A percentile compares a stretch with the other conserved stretches of the same genome.
phyloP scores from a whole-genome alignment of 192 early-diverging fungal genomes.

The Backusella liffmaniae region DNA sequence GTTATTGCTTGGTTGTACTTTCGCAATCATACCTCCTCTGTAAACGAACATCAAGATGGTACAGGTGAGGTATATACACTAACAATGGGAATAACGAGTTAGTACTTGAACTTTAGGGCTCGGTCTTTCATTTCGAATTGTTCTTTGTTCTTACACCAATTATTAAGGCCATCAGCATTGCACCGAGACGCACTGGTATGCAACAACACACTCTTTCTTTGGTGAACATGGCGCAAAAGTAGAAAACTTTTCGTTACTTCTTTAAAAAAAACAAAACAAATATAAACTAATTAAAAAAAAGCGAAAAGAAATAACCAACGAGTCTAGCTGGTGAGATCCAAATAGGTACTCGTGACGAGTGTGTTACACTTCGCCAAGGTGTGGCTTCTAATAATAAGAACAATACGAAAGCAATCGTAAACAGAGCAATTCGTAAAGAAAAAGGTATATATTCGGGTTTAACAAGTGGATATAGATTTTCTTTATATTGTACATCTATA shows the following conservation, averaged over 20 bases:
- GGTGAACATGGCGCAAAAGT: not conserved
- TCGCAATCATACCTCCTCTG: not conserved
- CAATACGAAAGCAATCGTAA: not conserved
- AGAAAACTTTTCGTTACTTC: not conserved
- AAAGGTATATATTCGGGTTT: no score
- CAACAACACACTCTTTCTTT: constrained; percentile 19
- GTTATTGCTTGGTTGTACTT: no score
- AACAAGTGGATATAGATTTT: not conserved
- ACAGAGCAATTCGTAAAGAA: not conserved
- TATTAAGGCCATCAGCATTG: constrained; percentile 12
- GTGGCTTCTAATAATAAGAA: not conserved
- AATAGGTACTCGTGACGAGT: not conserved
- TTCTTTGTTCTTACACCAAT: constrained; percentile 12
- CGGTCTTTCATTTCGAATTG: not conserved
- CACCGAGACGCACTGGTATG: constrained; percentile 17
- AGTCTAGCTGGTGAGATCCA: not conserved
- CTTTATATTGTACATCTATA: not conserved
- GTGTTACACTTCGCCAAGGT: not conserved
- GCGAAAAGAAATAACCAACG: not conserved
- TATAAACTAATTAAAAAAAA: not conserved
- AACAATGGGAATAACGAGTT: not conserved
- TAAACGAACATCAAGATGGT: not conserved
- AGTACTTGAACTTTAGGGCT: not conserved
- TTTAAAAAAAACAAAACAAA: not conserved
- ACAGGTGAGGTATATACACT: not conserved